phyloP scores from a whole-genome alignment of 331 rosid species.

The Telfairia occidentalis region DNA sequence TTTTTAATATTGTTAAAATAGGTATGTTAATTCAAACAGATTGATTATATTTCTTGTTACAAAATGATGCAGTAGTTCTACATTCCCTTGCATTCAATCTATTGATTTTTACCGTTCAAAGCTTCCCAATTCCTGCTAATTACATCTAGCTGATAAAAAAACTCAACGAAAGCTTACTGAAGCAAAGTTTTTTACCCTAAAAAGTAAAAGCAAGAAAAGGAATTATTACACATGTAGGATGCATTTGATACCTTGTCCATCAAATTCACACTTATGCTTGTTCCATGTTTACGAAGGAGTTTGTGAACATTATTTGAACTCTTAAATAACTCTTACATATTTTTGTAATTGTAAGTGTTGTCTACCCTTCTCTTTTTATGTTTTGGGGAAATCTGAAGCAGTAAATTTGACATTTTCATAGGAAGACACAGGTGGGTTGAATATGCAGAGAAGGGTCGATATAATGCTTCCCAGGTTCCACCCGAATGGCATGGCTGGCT shows the following conservation, averaged over 20 bases:
- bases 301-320: neutral
- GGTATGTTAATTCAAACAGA: neutral
- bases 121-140: neutral
- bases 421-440: conserved; percentile 99
- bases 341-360: neutral
- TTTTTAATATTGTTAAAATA: neutral
- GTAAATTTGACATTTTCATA: conserved; percentile 16
- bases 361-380: neutral
- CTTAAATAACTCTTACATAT: neutral
- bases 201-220: neutral
- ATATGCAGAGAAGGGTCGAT: conserved; percentile 85
- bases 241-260: neutral
- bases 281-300: neutral
- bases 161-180: neutral
- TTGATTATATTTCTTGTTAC: neutral
- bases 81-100: neutral
- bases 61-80: neutral
- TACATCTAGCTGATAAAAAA: neutral
- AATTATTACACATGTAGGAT: neutral
- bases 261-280: neutral
- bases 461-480: conserved; percentile 97
- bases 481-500: conserved; percentile 99
- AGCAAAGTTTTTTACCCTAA: neutral
- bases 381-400: neutral
- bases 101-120: neutral